phyloP scores from a whole-genome alignment of 495 filamentous ascomycete genomes.

The Niebla homalea region DNA sequence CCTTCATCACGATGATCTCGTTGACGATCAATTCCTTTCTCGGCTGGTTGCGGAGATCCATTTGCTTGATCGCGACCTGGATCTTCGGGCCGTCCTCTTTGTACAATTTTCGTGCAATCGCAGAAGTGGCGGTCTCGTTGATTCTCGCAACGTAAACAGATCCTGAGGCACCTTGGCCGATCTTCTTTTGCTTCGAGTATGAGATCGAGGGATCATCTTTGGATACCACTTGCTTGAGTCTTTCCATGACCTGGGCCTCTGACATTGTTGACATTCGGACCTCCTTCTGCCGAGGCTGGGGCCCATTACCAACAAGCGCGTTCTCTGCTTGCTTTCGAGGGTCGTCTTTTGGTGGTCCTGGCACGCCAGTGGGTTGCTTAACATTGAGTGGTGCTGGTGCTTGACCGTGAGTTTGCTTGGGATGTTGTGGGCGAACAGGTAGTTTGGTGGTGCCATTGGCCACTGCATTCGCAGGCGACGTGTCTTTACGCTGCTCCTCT shows the following conservation, averaged over 20 bases:
- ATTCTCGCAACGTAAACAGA: constrained; percentile 96
- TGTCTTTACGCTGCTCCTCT: constrained; percentile 14
- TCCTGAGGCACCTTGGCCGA: constrained; percentile 93
- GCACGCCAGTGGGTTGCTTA: constrained; percentile 48
- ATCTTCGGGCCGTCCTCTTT: constrained; percentile 54
- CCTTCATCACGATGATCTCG: constrained; percentile 99
- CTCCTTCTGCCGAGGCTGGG: constrained; percentile 65
- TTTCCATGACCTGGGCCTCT: constrained; percentile 92
- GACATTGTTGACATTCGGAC: constrained; percentile 96
- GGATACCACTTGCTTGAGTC: constrained; percentile 81
- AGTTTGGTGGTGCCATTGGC: constrained; percentile 23
- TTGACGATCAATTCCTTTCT: constrained; percentile 98
- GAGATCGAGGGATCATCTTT: constrained; percentile 81
- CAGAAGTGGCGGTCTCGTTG: constrained; percentile 56
- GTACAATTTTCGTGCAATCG: constrained; percentile 52
- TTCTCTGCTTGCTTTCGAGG: constrained; percentile 69
- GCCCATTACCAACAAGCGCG: constrained; percentile 61
- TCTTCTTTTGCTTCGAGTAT: constrained; percentile 98
- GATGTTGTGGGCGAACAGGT: constrained; percentile 48
- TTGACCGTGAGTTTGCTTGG: constrained; percentile 8
- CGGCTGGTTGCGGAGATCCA: constrained; percentile 95
- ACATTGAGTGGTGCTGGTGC: constrained; percentile 78
- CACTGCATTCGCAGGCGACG: background rate
- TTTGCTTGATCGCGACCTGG: constrained; percentile 97
- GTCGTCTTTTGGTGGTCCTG: constrained; percentile 34